A percentile compares a stretch with the other conserved stretches of the same genome.
Evolutionary conservation across 1,139 yeast species (phyloP).

Genomic region (Yamadazyma conglobata): DNA sequence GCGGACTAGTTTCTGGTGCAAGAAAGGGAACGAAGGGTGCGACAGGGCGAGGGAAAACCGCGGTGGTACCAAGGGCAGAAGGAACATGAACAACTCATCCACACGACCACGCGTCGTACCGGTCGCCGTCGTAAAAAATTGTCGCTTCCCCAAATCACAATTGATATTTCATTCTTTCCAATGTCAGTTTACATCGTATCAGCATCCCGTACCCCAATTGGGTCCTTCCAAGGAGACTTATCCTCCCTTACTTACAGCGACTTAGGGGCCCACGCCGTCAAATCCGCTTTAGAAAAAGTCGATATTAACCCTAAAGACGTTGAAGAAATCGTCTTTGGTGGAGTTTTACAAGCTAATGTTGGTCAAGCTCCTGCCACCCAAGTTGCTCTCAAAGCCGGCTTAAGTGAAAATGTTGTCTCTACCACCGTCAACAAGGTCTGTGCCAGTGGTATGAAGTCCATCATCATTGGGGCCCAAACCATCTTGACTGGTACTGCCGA

Average conservation of each 20-base stretch:
- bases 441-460: conserved; percentile 93
- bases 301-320: conserved; percentile 72
- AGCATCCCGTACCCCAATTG: conserved; percentile 91
- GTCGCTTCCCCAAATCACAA: too few relatives aligned
- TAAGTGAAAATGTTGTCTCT: conserved; percentile 73
- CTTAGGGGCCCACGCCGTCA: conserved; percentile 89
- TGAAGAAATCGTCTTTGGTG: conserved; percentile 91
- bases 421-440: conserved; percentile 95
- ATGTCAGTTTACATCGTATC: conserved; percentile 81
- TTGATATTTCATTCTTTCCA: too few relatives aligned
- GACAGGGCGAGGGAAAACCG: too few relatives aligned
- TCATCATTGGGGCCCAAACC: conserved; percentile 86
- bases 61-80: too few relatives aligned
- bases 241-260: conserved; percentile 75
- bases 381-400: conserved; percentile 88
- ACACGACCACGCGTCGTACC: too few relatives aligned
- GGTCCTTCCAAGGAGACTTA: conserved; percentile 84
- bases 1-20: too few relatives aligned
- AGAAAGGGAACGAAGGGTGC: too few relatives aligned
- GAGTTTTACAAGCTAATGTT: conserved; percentile 86
- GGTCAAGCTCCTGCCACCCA: conserved; percentile 99
- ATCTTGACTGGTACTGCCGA: conserved; percentile 88
- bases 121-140: too few relatives aligned
- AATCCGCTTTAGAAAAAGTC: conserved; percentile 78
- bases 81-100: too few relatives aligned